phyloP scores from a whole-genome alignment of 306 rosid genomes.

The Bauhinia variegata region DNA sequence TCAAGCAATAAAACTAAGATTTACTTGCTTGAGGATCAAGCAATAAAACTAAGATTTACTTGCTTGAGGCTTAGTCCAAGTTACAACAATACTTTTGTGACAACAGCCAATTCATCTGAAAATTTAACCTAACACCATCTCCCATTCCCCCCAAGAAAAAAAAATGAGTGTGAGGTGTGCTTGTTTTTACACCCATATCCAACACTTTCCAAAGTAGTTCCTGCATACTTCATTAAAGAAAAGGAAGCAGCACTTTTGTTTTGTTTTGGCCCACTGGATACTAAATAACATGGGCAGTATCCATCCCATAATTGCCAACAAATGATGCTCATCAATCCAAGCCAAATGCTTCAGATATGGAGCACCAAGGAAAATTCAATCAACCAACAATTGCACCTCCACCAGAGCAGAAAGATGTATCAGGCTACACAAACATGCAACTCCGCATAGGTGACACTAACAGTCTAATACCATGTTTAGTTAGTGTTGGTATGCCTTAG shows the following conservation, averaged over 20 bases:
- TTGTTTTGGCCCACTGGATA: too few species aligned
- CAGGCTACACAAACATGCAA: background rate
- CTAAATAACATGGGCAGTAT: too few species aligned
- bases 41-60: constrained; percentile 14
- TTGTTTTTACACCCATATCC: background rate
- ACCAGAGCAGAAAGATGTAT: background rate
- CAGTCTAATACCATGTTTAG: too few species aligned
- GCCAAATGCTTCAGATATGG: background rate
- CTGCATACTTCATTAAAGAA: background rate
- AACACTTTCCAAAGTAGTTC: background rate
- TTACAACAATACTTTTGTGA: background rate
- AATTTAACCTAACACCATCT: background rate
- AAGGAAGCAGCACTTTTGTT: background rate
- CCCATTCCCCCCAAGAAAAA: too few species aligned
- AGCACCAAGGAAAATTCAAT: background rate
- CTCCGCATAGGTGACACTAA: too few species aligned
- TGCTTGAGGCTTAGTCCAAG: background rate
- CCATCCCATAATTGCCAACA: background rate
- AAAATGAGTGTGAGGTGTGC: too few species aligned
- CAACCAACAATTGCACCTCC: background rate
- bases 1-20: too few species aligned
- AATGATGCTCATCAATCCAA: background rate
- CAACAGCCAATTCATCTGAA: constrained; percentile 1
- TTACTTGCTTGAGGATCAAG: too few species aligned
- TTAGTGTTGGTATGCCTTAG: too few species aligned